Conservation (phyloP, 2,329 filamentous ascomycete species). For the Plectosphaerella cucumerina region DNA sequence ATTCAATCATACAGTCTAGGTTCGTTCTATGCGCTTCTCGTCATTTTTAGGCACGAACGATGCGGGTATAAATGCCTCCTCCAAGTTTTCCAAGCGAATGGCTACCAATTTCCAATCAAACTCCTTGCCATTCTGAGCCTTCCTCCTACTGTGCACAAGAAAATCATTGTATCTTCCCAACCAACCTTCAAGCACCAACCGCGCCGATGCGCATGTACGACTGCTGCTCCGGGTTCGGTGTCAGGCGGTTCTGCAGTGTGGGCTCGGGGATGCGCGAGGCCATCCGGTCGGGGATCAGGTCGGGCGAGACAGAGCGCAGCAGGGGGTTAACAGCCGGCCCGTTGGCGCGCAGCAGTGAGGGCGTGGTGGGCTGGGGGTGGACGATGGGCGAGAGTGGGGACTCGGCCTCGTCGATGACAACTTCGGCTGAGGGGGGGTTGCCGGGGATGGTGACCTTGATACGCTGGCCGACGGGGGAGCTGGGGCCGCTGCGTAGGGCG, state of each 20-base stretch:
- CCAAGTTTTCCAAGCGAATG: constrained; percentile 3
- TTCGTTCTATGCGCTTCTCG: too few species aligned
- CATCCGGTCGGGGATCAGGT: constrained; percentile 60
- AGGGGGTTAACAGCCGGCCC: constrained; percentile 53
- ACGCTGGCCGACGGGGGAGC: constrained; percentile 6
- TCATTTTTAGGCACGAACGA: too few species aligned
- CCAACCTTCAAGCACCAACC: constrained; percentile 15
- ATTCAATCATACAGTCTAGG: too few species aligned
- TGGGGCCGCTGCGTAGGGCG: constrained; percentile 49
- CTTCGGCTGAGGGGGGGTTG: constrained; percentile 23
- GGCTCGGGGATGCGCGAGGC: constrained; percentile 51
- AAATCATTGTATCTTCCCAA: too few species aligned
- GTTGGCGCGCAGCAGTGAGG: constrained; percentile 45
- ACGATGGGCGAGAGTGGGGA: constrained; percentile 38
- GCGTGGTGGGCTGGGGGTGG: constrained; percentile 52
- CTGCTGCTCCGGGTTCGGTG: constrained; percentile 45
- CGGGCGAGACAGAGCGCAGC: constrained; percentile 51
- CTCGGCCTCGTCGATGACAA: constrained; percentile 37
- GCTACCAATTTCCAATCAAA: neutral
- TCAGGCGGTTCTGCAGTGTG: constrained; percentile 36
- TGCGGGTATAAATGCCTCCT: too few species aligned
- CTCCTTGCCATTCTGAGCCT: neutral
- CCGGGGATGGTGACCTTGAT: neutral
- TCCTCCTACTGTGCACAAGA: too few species aligned
- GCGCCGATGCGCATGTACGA: constrained; percentile 20